Conservation (phyloP, 2,329 filamentous ascomycete genomes). For the Colletotrichum sp. region DNA sequence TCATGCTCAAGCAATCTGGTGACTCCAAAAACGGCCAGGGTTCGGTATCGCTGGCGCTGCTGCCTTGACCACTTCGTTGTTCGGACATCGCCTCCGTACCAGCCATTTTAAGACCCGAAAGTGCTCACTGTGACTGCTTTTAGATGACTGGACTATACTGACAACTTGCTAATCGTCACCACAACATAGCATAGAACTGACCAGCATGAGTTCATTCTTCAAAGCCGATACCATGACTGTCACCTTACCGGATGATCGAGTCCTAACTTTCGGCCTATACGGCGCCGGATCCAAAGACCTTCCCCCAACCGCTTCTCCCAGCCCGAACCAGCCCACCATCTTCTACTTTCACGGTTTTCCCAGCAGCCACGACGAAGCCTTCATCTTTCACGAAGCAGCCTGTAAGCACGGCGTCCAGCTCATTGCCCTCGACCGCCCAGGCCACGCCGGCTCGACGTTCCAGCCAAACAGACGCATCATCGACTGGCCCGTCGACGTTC, state of each 20-base stretch:
- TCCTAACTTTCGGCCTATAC: not conserved
- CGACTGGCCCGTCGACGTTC: slow-evolving; percentile 39
- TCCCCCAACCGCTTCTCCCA: not conserved
- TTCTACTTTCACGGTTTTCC: slow-evolving; percentile 47
- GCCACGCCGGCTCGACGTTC: slow-evolving; percentile 42
- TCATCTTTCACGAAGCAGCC: slow-evolving; percentile 27
- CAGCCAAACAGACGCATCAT: slow-evolving; percentile 33
- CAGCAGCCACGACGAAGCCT: slow-evolving; percentile 41
- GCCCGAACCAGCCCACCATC: not conserved
- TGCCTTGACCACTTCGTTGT: not conserved
- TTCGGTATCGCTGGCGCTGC: not conserved
- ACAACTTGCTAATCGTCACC: not conserved
- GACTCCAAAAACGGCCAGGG: not conserved
- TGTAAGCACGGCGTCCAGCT: slow-evolving; percentile 32
- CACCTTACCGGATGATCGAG: not conserved
- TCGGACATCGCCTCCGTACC: not conserved
- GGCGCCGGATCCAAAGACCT: not conserved
- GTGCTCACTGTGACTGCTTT: not conserved
- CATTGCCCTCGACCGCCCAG: slow-evolving; percentile 44
- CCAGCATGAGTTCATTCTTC: not conserved
- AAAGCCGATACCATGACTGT: not conserved
- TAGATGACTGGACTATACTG: not conserved
- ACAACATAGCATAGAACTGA: not conserved
- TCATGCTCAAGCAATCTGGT: not conserved
- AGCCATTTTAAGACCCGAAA: not conserved